phyloP scores from a whole-genome alignment of 768 basidiomycete species.

The Boletus reticulatus region DNA sequence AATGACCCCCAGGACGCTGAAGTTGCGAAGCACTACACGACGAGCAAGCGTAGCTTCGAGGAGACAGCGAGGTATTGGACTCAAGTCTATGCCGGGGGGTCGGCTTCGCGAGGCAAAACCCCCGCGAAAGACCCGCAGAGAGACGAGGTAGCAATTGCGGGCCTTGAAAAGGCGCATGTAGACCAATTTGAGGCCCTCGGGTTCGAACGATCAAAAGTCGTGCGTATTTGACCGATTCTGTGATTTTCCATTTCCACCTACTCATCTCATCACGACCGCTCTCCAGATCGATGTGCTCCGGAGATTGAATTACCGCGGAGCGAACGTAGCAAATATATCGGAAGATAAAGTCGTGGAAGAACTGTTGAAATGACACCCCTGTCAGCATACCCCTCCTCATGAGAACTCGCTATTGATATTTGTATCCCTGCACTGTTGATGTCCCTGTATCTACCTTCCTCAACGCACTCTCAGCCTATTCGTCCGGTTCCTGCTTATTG shows the following conservation, averaged over 20 bases:
- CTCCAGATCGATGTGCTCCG: conserved; percentile 82
- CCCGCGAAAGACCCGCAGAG: conserved; percentile 30
- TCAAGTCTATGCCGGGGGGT: conserved; percentile 83
- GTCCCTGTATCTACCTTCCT: conserved; percentile 25
- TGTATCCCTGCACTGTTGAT: conserved; percentile 26
- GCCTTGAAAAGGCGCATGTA: conserved; percentile 80
- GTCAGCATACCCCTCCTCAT: conserved; percentile 26
- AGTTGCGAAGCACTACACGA: conserved; percentile 95
- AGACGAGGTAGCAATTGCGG: conserved; percentile 65
- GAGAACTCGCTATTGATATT: conserved; percentile 18
- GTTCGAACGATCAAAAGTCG: conserved; percentile 81
- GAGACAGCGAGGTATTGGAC: conserved; percentile 95
- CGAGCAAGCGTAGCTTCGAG: conserved; percentile 82
- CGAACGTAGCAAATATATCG: conserved; percentile 73
- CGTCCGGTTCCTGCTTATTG: conserved; percentile 15
- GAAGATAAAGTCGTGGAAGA: conserved; percentile 88
- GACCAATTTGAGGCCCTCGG: conserved; percentile 81
- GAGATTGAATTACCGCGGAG: conserved; percentile 83
- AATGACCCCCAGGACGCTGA: conserved; percentile 98
- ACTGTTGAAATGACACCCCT: conserved; percentile 56
- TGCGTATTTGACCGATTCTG: conserved; percentile 41
- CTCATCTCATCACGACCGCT: not conserved
- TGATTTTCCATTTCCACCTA: not conserved
- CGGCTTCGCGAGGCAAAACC: conserved; percentile 43
- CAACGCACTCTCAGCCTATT: conserved; percentile 14